Conservation (phyloP, 2,329 filamentous ascomycete genomes). For the Aspergillus fijiensis region DNA sequence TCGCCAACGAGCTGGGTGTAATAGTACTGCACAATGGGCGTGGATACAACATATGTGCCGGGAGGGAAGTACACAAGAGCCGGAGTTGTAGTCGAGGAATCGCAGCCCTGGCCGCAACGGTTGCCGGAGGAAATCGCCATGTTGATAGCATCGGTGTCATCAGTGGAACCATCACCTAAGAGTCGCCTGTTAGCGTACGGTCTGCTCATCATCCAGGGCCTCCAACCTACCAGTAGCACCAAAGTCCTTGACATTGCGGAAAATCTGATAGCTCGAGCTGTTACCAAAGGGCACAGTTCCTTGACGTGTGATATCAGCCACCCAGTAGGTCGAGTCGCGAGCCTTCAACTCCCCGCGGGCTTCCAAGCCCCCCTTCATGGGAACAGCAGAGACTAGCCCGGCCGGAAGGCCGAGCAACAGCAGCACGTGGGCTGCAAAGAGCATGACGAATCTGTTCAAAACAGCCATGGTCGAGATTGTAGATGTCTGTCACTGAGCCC, state of each 20-base stretch:
- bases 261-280: slow-evolving; percentile 64
- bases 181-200: slow-evolving; percentile 29
- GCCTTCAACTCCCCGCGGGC: slow-evolving; percentile 14
- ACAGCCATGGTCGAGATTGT: slow-evolving; percentile 26
- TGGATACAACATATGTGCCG: slow-evolving; percentile 79
- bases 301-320: slow-evolving; percentile 67
- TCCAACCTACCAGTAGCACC: slow-evolving; percentile 65
- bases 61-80: slow-evolving; percentile 90
- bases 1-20: slow-evolving; percentile 93
- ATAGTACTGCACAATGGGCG: slow-evolving; percentile 80
- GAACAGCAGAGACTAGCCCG: slow-evolving; percentile 33
- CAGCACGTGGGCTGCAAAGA: slow-evolving; percentile 33
- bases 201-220: not conserved
- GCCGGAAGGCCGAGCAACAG: slow-evolving; percentile 30
- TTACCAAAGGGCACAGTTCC: slow-evolving; percentile 65
- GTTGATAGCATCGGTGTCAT: slow-evolving; percentile 91
- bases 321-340: slow-evolving; percentile 63
- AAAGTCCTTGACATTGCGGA: slow-evolving; percentile 74
- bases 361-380: slow-evolving; percentile 23
- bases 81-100: slow-evolving; percentile 78
- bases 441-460: slow-evolving; percentile 25
- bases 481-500: slow-evolving; percentile 26
- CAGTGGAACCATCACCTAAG: slow-evolving; percentile 63
- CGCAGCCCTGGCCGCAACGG: slow-evolving; percentile 78
- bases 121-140: slow-evolving; percentile 71